phyloP scores from a whole-genome alignment of 257 asterid species.

The Solanum peruvianum region DNA sequence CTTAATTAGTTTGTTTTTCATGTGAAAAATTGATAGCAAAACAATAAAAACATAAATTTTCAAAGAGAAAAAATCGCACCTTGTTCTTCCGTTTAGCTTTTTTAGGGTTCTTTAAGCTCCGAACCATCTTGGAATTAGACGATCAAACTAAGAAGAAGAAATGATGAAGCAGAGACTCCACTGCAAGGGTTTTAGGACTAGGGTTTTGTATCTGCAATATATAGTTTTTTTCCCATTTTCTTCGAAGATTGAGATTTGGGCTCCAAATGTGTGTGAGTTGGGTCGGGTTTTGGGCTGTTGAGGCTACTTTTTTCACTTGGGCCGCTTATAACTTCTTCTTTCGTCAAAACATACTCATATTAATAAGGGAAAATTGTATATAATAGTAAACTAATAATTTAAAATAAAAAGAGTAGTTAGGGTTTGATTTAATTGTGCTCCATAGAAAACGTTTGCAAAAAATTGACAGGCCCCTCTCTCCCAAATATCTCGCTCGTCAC shows the following conservation, averaged over 20 bases:
- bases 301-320: not conserved
- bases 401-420: too few species aligned
- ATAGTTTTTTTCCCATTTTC: not conserved
- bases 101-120: slow-evolving; percentile 61
- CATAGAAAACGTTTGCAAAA: too few species aligned
- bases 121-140: slow-evolving; percentile 31
- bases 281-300: not conserved
- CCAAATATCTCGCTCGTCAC: too few species aligned
- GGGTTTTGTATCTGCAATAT: slow-evolving; percentile 13
- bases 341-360: too few species aligned
- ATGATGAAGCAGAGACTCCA: not conserved
- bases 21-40: not conserved
- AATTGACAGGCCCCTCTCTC: too few species aligned
- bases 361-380: too few species aligned
- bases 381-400: too few species aligned
- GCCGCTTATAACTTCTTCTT: not conserved
- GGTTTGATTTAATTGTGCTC: too few species aligned
- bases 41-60: not conserved
- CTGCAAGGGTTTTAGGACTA: slow-evolving; percentile 7
- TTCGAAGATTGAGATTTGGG: not conserved
- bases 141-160: not conserved
- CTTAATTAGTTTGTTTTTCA: not conserved
- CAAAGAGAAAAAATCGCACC: slow-evolving; percentile 15
- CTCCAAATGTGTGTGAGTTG: not conserved
- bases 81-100: slow-evolving; percentile 65